Evolutionary conservation across 2,329 filamentous ascomycete genomes (phyloP).

Genomic region (Hypoxylon sp.): DNA sequence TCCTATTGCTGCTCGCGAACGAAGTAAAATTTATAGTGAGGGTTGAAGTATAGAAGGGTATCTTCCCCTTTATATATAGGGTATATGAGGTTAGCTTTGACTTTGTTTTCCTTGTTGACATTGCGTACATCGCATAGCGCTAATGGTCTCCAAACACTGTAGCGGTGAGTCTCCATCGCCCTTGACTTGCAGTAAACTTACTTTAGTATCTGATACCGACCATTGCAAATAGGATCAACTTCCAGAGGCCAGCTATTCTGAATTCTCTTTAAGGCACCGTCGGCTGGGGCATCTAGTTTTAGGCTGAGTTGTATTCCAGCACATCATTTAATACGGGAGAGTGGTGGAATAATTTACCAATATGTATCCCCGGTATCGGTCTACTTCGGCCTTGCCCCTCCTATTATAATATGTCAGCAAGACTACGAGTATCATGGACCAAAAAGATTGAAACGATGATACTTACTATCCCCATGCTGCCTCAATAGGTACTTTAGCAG

Average conservation of each 20-base stretch:
- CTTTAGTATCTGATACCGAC: neutral
- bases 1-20: neutral
- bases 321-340: neutral
- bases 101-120: neutral
- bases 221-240: neutral
- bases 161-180: neutral
- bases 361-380: neutral
- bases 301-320: neutral
- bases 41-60: slow-evolving; percentile 1
- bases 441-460: neutral
- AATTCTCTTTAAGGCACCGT: neutral
- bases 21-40: neutral
- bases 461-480: too few relatives aligned
- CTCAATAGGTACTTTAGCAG: too few relatives aligned
- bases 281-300: neutral
- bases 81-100: neutral
- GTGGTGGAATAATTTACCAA: neutral
- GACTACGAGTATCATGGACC: too few relatives aligned
- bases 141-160: neutral
- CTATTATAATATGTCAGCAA: too few relatives aligned
- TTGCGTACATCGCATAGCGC: neutral
- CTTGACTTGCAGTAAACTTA: neutral
- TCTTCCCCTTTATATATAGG: neutral
- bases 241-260: neutral
- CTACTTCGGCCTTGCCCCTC: neutral